Base-by-base conservation (phyloP, 306 rosid species). In the Prunus armeniaca region DNA sequence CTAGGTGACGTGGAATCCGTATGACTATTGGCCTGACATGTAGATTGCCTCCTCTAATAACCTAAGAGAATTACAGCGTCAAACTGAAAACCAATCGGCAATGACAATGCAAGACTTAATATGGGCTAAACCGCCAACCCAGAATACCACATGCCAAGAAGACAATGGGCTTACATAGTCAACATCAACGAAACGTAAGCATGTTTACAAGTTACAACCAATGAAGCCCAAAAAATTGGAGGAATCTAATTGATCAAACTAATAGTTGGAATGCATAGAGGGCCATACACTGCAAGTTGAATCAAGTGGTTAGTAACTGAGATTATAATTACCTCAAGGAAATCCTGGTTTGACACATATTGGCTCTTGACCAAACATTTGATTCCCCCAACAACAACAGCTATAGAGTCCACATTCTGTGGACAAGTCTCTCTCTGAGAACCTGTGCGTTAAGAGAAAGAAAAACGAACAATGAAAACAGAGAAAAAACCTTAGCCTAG, bases 261-360 rank as follows among this genome's bases (percentile, higher is more conserved):
- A 22, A 49, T 25, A 69, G 65, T 12, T 30, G 65, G 34, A 54
- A 71, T 55, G 34, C 64, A 54, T 19, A 34, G 41, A 34, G 41
- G 41, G 41, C 41, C 22, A 22, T 9, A 9, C 50, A 72, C 30
- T 57, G 11, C 14, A 15, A 32, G 25, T 52, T 71, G 63, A 38
- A 55, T 71, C 54, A 2, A 72, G 22, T 28, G 38, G 11, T 41
- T 57, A 20, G 19, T 15, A 68, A 55, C 63, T 50, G 58, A 64
- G 66, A 75, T 57, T 67, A 72, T 76, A 63, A 63, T 63, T 88
- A 95, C 99, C 99, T 95, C 91, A 56, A 87, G 90, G 84, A 95
- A 95, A 71, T 86, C 93, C n/a, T 91, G 87, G 89, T 95, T 95
- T 80, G 97, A 92, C 80, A 95, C 60, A 62, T 83, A 89, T 56